These are phyloP conservation scores for Penicillium longicatenatum DNA, from an alignment of 495 filamentous ascomycete species.

Conservation along the genomic window DNA sequence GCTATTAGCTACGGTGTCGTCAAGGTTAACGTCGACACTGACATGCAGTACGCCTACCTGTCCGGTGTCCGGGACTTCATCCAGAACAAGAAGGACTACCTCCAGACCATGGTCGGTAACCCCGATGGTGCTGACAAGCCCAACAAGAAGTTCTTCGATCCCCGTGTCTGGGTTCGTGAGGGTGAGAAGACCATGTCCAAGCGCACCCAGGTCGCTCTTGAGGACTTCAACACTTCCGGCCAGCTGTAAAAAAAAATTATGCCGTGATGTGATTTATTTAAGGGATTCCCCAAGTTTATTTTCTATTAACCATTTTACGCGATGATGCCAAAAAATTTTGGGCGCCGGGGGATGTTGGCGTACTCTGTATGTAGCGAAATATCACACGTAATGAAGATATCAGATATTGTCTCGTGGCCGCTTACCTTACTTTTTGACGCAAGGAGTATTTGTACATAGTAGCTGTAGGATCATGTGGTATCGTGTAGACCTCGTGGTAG, in stretches of 20 bases:
- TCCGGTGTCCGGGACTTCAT: constrained; percentile 91
- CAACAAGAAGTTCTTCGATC: constrained; percentile 99
- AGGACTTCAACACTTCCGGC: constrained; percentile 88
- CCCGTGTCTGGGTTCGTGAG: constrained; percentile 74
- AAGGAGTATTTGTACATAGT: neutral
- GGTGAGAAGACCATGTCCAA: constrained; percentile 95
- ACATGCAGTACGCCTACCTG: constrained; percentile 73
- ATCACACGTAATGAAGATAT: constrained; percentile 31
- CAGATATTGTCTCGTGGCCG: neutral
- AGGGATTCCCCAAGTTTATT: constrained; percentile 5
- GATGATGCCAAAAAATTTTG: constrained; percentile 24
- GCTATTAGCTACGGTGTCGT: constrained; percentile 93
- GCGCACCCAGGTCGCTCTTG: constrained; percentile 76
- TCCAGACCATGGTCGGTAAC: constrained; percentile 84
- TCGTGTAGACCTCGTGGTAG: neutral
- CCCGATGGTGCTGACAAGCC: constrained; percentile 95
- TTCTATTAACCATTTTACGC: constrained; percentile 13
- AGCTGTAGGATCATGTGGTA: neutral
- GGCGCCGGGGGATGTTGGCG: constrained; percentile 28
- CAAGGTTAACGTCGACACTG: constrained; percentile 93
- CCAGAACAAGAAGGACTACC: constrained; percentile 91
- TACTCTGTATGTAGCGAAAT: constrained; percentile 36
- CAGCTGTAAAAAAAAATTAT: constrained; percentile 66
- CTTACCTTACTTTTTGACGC: neutral
- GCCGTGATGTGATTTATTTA: neutral